Evolutionary conservation across 2,329 filamentous ascomycete species (phyloP).

Genomic region (Mycosphaerella sp.): DNA sequence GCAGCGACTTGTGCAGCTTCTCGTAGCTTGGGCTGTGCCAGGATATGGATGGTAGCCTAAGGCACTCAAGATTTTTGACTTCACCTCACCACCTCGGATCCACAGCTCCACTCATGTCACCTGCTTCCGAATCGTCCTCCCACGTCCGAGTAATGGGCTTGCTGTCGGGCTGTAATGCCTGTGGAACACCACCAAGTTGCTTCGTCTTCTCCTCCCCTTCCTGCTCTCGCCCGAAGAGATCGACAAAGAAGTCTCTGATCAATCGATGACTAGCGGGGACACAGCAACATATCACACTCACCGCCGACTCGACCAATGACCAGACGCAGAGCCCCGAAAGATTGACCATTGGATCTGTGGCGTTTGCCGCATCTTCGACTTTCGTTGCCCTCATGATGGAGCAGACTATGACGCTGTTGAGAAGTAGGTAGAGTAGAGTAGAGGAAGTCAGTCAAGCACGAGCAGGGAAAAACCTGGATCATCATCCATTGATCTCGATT

Average conservation of each 20-base stretch:
- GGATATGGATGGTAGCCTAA: too few species aligned
- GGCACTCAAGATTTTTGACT: too few species aligned
- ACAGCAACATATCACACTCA: slow-evolving; percentile 4
- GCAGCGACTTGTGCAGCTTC: too few species aligned
- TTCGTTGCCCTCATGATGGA: slow-evolving; percentile 7
- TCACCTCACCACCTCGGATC: slow-evolving; percentile 3
- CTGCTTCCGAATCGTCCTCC: neutral
- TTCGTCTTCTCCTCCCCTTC: neutral
- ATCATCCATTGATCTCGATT: too few species aligned
- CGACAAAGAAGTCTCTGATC: slow-evolving; percentile 4
- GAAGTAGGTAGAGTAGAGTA: neutral
- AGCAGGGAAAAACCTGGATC: neutral
- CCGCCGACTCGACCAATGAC: slow-evolving; percentile 1
- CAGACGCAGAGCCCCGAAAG: slow-evolving; percentile 3
- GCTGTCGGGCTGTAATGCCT: too few species aligned
- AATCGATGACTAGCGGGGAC: slow-evolving; percentile 1
- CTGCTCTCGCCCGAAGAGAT: neutral
- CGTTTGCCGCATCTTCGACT: slow-evolving; percentile 4
- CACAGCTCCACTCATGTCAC: neutral
- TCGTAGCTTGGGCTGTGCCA: too few species aligned
- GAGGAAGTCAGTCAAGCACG: neutral
- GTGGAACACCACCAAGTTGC: neutral
- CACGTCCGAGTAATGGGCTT: too few species aligned
- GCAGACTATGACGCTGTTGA: slow-evolving; percentile 3
- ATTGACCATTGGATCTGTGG: slow-evolving; percentile 1